Evolutionary conservation across 2,329 filamentous ascomycete species (phyloP).

Genomic region (Neobulgaria alba): DNA sequence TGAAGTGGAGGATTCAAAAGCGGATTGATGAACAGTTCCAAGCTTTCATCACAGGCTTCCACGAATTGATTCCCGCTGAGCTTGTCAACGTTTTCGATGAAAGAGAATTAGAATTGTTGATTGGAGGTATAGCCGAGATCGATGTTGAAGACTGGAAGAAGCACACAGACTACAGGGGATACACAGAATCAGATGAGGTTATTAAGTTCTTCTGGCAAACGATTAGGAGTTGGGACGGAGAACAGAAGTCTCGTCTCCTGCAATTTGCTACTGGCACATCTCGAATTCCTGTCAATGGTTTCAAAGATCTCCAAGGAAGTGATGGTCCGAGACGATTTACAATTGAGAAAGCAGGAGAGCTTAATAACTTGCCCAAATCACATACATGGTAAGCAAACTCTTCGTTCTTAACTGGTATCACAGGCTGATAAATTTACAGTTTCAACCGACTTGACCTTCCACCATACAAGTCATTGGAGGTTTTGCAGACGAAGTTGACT

Average conservation of each 20-base stretch:
- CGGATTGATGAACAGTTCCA: conserved; percentile 97
- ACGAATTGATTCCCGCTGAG: conserved; percentile 92
- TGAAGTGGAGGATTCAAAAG: conserved; percentile 98
- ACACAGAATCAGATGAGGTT: conserved; percentile 95
- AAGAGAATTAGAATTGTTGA: conserved; percentile 89
- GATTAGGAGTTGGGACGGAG: conserved; percentile 92
- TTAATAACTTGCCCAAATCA: conserved; percentile 85
- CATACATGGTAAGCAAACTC: conserved; percentile 76
- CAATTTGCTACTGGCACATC: conserved; percentile 98
- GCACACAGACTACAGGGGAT: conserved; percentile 97
- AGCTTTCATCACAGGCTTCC: conserved; percentile 94
- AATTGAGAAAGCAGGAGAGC: conserved; percentile 93
- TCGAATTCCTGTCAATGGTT: conserved; percentile 96
- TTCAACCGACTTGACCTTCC: conserved; percentile 97
- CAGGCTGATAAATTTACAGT: conserved; percentile 48
- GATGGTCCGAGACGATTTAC: conserved; percentile 94
- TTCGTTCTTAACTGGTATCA: no score
- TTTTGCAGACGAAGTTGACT: conserved; percentile 79
- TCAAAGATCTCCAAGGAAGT: conserved; percentile 96
- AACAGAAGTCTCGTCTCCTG: conserved; percentile 91
- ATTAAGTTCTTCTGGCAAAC: conserved; percentile 99
- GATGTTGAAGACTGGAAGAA: conserved; percentile 99
- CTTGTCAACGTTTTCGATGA: conserved; percentile 98
- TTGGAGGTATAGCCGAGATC: conserved; percentile 98
- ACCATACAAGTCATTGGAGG: conserved; percentile 82